Conservation (phyloP, 78 protist genomes). For the Andalucia godoyi region DNA sequence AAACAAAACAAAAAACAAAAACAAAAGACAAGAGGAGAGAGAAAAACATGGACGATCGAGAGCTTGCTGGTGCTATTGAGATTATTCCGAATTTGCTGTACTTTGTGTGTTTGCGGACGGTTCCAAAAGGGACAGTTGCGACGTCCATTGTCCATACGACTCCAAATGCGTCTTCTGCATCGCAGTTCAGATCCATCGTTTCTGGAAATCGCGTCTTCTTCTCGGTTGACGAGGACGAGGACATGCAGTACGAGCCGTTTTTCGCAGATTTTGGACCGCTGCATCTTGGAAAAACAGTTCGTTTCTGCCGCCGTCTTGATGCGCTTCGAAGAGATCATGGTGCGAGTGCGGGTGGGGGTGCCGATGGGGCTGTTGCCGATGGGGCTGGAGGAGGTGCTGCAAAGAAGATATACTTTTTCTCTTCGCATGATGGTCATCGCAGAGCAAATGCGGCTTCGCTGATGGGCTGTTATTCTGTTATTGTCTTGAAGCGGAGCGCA, state of each 20-base stretch:
- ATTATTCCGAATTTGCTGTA: too few relatives aligned
- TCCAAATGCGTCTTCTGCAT: too few relatives aligned
- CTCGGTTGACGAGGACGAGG: constrained; percentile 17
- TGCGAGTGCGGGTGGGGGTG: too few relatives aligned
- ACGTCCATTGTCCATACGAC: too few relatives aligned
- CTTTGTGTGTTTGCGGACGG: too few relatives aligned
- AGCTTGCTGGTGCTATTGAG: too few relatives aligned
- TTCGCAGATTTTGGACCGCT: constrained; percentile 80
- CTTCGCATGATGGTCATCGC: neutral
- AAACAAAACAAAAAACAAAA: too few relatives aligned
- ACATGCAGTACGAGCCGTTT: constrained; percentile 59
- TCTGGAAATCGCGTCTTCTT: too few relatives aligned
- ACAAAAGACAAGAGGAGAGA: too few relatives aligned
- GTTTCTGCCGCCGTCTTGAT: constrained; percentile 4
- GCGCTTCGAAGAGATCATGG: neutral
- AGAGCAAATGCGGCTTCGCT: constrained; percentile 30
- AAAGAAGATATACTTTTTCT: neutral
- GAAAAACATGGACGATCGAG: too few relatives aligned
- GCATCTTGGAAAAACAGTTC: constrained; percentile 19
- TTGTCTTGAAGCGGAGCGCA: neutral
- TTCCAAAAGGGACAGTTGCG: too few relatives aligned
- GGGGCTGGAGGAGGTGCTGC: neutral
- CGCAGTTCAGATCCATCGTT: too few relatives aligned
- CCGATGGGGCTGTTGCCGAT: neutral
- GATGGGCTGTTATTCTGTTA: constrained; percentile 3